Conservation (phyloP, 1,139 yeast species). For the Blastobotrys capitulatus region DNA sequence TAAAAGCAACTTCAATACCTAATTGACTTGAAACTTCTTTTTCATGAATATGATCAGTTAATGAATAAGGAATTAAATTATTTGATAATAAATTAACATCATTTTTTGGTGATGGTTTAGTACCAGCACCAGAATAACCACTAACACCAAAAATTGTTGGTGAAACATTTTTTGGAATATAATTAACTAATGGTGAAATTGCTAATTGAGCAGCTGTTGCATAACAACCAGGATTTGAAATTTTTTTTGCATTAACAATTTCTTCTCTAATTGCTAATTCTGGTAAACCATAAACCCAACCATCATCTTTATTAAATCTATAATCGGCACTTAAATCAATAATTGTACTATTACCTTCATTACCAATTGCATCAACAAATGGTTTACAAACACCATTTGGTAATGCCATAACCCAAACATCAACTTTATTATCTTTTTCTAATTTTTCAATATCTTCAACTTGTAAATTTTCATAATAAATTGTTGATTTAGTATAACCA, state of each 20-base stretch:
- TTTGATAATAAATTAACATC: slow-evolving; percentile 67
- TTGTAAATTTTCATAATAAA: slow-evolving; percentile 79
- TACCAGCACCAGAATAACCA: slow-evolving; percentile 98
- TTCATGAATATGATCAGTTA: slow-evolving; percentile 96
- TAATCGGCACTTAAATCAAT: slow-evolving; percentile 94
- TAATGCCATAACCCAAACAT: slow-evolving; percentile 98
- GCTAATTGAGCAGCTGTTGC: slow-evolving; percentile 97
- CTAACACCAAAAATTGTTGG: slow-evolving; percentile 93
- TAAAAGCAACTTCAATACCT: slow-evolving; percentile 76
- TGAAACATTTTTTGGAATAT: slow-evolving; percentile 46
- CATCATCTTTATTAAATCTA: slow-evolving; percentile 66
- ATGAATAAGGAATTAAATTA: slow-evolving; percentile 89
- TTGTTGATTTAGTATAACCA: slow-evolving; percentile 78
- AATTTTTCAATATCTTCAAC: slow-evolving; percentile 76
- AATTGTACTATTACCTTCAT: slow-evolving; percentile 54
- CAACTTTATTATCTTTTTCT: slow-evolving; percentile 74
- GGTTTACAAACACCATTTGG: slow-evolving; percentile 98
- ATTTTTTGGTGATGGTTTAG: slow-evolving; percentile 96
- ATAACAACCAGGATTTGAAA: slow-evolving; percentile 97
- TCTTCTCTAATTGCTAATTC: slow-evolving; percentile 53
- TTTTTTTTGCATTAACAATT: slow-evolving; percentile 71
- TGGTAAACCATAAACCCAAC: slow-evolving; percentile 95
- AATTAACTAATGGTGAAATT: slow-evolving; percentile 70
- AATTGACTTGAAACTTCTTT: slow-evolving; percentile 80
- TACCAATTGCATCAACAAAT: slow-evolving; percentile 83